Base-by-base conservation (phyloP, 2,329 filamentous ascomycete species). In the Microdochium bolleyi region DNA sequence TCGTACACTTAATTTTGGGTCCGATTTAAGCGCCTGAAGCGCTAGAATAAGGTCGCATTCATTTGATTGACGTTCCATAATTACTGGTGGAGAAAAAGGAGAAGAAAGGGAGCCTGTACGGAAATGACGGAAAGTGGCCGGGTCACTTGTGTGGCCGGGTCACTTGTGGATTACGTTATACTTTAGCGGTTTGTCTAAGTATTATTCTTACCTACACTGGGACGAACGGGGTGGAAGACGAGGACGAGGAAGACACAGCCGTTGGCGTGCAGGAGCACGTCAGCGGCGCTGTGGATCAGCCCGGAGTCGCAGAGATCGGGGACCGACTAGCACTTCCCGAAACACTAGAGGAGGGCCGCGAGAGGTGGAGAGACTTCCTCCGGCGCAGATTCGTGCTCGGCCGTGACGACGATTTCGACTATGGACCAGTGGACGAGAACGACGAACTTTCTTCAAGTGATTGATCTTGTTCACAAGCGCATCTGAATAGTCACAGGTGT, bases 341-440 rank as follows among this genome's bases (percentile, higher is more conserved):
- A 61, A 83, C 67, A 30, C 85, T 82, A 62, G 83, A 85, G 51
- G 85, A 90, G 49, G 91, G 85, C 0, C 71, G 74, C 50, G 74
- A 77, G 55, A 77, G 83, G 54, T 96, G 91, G 91, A 71, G 73
- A 34, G 81, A 81, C 53, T 88, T 87, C 61, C 82, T 95, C 72
- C 79, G 81, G 32, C 74, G 85, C 60, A 78, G 90, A 34, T 96
- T 96, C 61, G 68, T 96, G 27, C 72, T 77, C 21, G 91, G 91
- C 0, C 77, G 78, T 5, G 91, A 95, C 62, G 75, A 78, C 1
- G 89, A 95, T 49, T 92, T 95, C 61, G 85, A 92, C 56, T 96
- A 95, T 64, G 67, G 61, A 1, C 61, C 58, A 2, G 85, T 95
- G 5, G 91, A 96, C 63, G 72, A 73, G 34, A 84, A 87, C 61